These are phyloP conservation scores for Pleurotus citrinopileatus DNA, from an alignment of 768 basidiomycete species.

Conservation along the genomic window DNA sequence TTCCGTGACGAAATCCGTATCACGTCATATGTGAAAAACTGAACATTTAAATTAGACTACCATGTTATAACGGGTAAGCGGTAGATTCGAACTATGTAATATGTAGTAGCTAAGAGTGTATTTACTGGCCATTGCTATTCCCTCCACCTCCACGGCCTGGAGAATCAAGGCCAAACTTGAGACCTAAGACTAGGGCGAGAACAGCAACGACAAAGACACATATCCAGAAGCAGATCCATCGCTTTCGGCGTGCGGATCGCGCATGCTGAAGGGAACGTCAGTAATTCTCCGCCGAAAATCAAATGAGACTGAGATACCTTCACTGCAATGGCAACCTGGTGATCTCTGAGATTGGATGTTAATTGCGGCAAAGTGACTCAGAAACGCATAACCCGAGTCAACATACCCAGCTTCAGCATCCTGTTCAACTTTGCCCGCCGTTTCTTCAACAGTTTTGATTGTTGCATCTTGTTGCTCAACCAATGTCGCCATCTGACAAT, in stretches of 20 bases:
- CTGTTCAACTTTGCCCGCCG: slow-evolving; percentile 57
- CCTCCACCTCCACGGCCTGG: background rate
- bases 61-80: too few species aligned
- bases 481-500: slow-evolving; percentile 67
- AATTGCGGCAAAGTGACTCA: slow-evolving; percentile 8
- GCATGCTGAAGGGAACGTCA: slow-evolving; percentile 37
- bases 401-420: slow-evolving; percentile 70
- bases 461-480: slow-evolving; percentile 80
- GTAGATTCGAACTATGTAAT: slow-evolving; percentile 3
- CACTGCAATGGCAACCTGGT: slow-evolving; percentile 67
- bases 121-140: background rate
- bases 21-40: slow-evolving; percentile 1
- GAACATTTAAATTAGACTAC: too few species aligned
- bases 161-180: slow-evolving; percentile 31
- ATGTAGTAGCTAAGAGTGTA: background rate
- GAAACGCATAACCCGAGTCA: background rate
- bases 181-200: slow-evolving; percentile 57
- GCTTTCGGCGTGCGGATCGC: slow-evolving; percentile 64
- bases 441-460: slow-evolving; percentile 59
- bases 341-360: slow-evolving; percentile 36
- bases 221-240: slow-evolving; percentile 83
- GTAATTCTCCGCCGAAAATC: slow-evolving; percentile 9
- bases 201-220: slow-evolving; percentile 51
- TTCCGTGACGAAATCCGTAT: slow-evolving; percentile 1
- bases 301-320: slow-evolving; percentile 35